Evolutionary conservation across 2,329 filamentous ascomycete genomes (phyloP).

Genomic region (Orbilia brochopaga): DNA sequence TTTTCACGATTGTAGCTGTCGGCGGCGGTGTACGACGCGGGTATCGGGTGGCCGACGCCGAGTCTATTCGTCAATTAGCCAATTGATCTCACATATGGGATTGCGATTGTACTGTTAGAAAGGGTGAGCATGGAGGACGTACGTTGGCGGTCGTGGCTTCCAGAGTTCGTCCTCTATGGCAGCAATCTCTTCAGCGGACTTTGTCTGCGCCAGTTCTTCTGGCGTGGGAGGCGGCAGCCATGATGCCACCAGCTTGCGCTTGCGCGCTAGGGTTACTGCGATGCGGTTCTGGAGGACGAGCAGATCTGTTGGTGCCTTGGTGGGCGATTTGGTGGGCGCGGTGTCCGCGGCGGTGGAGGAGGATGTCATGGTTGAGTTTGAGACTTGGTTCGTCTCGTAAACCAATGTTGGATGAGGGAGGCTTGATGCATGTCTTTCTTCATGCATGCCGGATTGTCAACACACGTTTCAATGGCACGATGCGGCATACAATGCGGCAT

Average conservation of each 20-base stretch:
- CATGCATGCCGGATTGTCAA: no score
- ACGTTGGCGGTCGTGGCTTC: conserved; percentile 64
- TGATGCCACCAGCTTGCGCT: conserved; percentile 64
- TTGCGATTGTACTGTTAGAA: no score
- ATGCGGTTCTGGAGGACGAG: conserved; percentile 64
- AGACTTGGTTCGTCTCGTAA: no score
- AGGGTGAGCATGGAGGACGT: conserved; percentile 52
- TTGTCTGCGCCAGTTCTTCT: conserved; percentile 55
- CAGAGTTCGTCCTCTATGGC: conserved; percentile 65
- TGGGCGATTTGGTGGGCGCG: not conserved
- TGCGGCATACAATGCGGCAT: no score
- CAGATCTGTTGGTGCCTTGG: conserved; percentile 8
- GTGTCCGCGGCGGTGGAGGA: no score
- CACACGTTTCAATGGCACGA: no score
- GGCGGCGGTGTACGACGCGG: conserved; percentile 58
- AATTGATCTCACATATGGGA: no score
- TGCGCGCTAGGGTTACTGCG: conserved; percentile 64
- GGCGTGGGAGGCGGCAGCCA: conserved; percentile 63
- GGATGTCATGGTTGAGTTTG: conserved; percentile 27
- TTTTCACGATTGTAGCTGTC: conserved; percentile 59
- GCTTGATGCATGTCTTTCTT: not conserved
- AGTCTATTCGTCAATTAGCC: conserved; percentile 59
- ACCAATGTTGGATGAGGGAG: not conserved
- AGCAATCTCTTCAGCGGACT: conserved; percentile 60
- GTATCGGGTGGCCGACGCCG: conserved; percentile 61